Base-by-base conservation (phyloP, 371 early-diverging fungal species). In the Thermomucor indicae-seudaticae region DNA sequence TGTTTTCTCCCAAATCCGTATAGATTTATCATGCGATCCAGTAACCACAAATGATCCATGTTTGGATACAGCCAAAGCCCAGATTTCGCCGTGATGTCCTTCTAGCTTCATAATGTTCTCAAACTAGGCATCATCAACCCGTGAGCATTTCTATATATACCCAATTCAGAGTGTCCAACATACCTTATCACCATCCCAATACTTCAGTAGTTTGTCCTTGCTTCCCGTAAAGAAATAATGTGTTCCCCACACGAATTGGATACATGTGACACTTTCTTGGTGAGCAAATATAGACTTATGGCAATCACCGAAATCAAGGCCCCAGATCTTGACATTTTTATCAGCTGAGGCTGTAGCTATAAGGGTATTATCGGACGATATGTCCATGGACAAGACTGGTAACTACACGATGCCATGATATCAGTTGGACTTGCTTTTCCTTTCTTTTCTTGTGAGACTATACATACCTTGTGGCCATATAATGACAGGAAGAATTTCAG, bases 291-390 rank as follows among this genome's bases (percentile, higher is more conserved):
- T 57, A 32, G 92, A 92, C 60, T 88, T 86, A 67, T 95, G 98
- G 62, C 98, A 98, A 75, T 98, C 98, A 59, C 98, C 98, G 66
- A 97, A 98, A 67, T 98, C 98, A 55, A 96, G 73, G 42, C 98
- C 97, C 97, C 98, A 98, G 22, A 98, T 69, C 67, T 96, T 97
- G 47, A 97, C 83, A 47, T 92, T 92, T 78, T 97, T 97, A 78
- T 98, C 98, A 0, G 95, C 89, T 3, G 92, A 91, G 17, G 86
- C 91, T 1, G 96, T 94, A 23, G 90, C 89, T 60, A 98, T 80
- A 56, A 97, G 64, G 24, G 80, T 79, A 55, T 81, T 89, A 63
- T 97, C 97, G 0, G 91, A 90, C 1, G 97, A 95, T 51, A 98
- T 96, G 58, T 96, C 97, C 89, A 98, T 90, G 14, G 90, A 86